phyloP scores from a whole-genome alignment of 2,329 filamentous ascomycete species.

The Fusarium sp. region DNA sequence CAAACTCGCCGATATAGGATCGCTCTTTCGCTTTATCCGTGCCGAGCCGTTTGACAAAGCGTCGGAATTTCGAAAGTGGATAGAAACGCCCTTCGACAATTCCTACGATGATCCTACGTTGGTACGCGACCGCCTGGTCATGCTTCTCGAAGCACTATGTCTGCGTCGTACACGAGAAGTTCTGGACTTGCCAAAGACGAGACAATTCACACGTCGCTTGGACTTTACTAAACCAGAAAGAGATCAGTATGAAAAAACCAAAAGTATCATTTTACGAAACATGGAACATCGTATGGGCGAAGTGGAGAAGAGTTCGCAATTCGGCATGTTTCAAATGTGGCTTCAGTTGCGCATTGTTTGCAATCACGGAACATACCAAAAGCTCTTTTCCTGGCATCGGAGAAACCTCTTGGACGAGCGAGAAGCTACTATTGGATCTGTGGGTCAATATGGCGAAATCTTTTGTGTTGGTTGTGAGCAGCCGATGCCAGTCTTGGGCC shows the following conservation, averaged over 20 bases:
- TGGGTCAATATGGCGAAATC: not conserved
- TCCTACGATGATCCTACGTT: not conserved
- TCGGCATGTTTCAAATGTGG: constrained; percentile 12
- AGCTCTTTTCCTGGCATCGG: constrained; percentile 2
- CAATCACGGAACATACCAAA: constrained; percentile 10
- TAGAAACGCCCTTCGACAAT: not conserved
- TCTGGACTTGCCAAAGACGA: not conserved
- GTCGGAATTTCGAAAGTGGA: constrained; percentile 12
- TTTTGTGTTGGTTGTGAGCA: constrained; percentile 7
- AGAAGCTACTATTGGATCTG: not conserved
- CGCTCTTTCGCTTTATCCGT: constrained; percentile 27
- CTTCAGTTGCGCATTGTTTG: constrained; percentile 11
- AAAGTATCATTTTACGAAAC: not conserved
- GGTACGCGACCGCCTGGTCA: not conserved
- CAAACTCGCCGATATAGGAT: constrained; percentile 59
- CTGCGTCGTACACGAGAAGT: constrained; percentile 6
- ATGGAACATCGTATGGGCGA: constrained; percentile 15
- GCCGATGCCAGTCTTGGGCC: not conserved
- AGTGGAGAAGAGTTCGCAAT: constrained; percentile 7
- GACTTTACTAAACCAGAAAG: not conserved
- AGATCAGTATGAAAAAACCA: constrained; percentile 2
- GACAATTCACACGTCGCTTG: not conserved
- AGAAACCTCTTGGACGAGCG: not conserved
- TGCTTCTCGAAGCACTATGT: constrained; percentile 3
- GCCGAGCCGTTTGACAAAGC: not conserved